Evolutionary conservation across 192 early-diverging fungal species (phyloP).

Genomic region (Coemansia sp.): DNA sequence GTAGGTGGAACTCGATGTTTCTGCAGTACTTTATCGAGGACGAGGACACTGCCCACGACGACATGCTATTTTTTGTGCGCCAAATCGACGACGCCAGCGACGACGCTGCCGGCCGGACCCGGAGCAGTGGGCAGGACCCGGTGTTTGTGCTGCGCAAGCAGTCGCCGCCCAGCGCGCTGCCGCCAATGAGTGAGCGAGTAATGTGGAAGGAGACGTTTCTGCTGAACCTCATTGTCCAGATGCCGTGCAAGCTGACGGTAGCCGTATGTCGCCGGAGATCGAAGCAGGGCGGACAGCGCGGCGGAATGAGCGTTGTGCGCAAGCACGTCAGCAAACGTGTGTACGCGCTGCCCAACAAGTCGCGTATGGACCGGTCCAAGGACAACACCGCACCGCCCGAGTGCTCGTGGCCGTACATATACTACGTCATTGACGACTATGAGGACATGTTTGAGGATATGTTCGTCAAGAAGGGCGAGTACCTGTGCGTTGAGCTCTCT

Average conservation of each 20-base stretch:
- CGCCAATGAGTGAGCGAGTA: constrained; percentile 67
- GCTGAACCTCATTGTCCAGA: constrained; percentile 87
- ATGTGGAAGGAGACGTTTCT: constrained; percentile 93
- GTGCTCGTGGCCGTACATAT: constrained; percentile 86
- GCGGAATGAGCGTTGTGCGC: constrained; percentile 73
- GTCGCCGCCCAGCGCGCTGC: constrained; percentile 58
- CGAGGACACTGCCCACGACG: constrained; percentile 71
- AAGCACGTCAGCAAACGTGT: constrained; percentile 71
- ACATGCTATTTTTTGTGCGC: constrained; percentile 86
- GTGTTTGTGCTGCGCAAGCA: constrained; percentile 84
- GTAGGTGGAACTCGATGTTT: constrained; percentile 56
- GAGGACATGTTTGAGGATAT: constrained; percentile 88
- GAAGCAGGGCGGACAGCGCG: constrained; percentile 54
- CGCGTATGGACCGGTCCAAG: constrained; percentile 77
- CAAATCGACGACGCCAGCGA: constrained; percentile 36
- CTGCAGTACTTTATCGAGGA: constrained; percentile 70
- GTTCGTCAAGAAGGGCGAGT: constrained; percentile 80
- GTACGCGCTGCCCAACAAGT: constrained; percentile 88
- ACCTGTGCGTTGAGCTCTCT: constrained; percentile 87
- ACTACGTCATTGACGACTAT: constrained; percentile 92
- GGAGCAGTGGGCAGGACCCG: constrained; percentile 57
- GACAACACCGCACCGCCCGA: constrained; percentile 84
- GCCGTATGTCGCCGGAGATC: constrained; percentile 73
- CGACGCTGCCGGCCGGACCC: neutral
- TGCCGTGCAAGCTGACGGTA: constrained; percentile 88